Evolutionary conservation across 768 basidiomycete genomes (phyloP).

Genomic region (Pleurotus eryngii): DNA sequence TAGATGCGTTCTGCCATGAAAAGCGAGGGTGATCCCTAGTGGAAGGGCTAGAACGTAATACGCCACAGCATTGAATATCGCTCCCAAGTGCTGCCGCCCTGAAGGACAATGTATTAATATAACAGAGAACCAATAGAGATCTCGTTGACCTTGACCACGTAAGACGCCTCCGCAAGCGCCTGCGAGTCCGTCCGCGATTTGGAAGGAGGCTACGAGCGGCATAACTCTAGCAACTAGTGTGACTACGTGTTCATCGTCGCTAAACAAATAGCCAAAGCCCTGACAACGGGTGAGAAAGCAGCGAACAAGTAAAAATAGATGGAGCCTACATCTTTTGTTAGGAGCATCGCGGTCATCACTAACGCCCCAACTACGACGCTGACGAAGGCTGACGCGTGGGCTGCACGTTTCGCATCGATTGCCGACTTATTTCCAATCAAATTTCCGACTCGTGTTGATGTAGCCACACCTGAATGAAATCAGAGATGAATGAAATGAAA

Average conservation of each 20-base stretch:
- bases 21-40: conserved; percentile 71
- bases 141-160: conserved; percentile 62
- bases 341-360: conserved; percentile 60
- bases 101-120: neutral
- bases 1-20: conserved; percentile 38
- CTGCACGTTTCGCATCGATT: conserved; percentile 49
- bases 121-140: conserved; percentile 19
- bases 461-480: conserved; percentile 40
- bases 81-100: conserved; percentile 74
- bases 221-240: conserved; percentile 61
- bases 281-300: conserved; percentile 16
- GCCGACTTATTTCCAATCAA: conserved; percentile 60
- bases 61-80: conserved; percentile 68
- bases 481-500: neutral
- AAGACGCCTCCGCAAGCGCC: conserved; percentile 70
- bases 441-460: conserved; percentile 72
- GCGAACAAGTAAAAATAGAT: neutral
- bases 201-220: conserved; percentile 73
- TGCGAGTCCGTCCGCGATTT: conserved; percentile 77
- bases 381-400: conserved; percentile 60
- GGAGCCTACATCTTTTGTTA: conserved; percentile 46
- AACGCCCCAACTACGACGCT: conserved; percentile 56
- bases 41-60: conserved; percentile 82
- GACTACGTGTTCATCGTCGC: conserved; percentile 58
- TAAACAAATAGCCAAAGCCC: conserved; percentile 69